These are phyloP conservation scores for Syzygium aqueum DNA, from an alignment of 345 rosid genomes.

Conservation along the genomic window DNA sequence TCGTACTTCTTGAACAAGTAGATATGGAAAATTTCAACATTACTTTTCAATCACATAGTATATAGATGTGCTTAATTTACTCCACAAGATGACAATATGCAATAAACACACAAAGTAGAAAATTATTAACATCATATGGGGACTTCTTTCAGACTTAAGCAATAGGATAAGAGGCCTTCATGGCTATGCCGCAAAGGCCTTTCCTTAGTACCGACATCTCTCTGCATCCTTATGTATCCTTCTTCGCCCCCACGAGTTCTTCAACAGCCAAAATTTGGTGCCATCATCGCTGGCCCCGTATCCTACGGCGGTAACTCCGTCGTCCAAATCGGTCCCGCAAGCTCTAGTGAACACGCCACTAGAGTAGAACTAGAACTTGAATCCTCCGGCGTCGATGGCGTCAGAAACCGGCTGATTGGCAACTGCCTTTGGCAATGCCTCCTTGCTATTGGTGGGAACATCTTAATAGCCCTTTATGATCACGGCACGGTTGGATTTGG, in stretches of 20 bases:
- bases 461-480: too few relatives aligned
- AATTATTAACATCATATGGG: neutral
- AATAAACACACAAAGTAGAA: neutral
- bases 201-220: constrained; percentile 10
- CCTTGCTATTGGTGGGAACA: neutral
- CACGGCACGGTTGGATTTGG: too few relatives aligned
- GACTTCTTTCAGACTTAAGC: neutral
- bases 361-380: constrained; percentile 5
- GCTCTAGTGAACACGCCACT: neutral
- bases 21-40: too few relatives aligned
- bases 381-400: constrained; percentile 22
- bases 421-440: constrained; percentile 19
- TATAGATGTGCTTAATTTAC: neutral
- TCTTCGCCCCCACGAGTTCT: constrained; percentile 7
- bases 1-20: neutral
- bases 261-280: constrained; percentile 1
- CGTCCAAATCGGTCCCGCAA: neutral
- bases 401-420: constrained; percentile 24
- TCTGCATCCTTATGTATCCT: neutral
- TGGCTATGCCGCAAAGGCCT: constrained; percentile 14
- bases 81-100: neutral
- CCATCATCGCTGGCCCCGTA: neutral
- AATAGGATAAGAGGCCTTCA: constrained; percentile 9
- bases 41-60: neutral
- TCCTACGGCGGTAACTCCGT: constrained; percentile 12